Evolutionary conservation across 805 yeast species (phyloP), one percentile per base, ranked within the genome.

Genomic region (Komagataella populi): DNA sequence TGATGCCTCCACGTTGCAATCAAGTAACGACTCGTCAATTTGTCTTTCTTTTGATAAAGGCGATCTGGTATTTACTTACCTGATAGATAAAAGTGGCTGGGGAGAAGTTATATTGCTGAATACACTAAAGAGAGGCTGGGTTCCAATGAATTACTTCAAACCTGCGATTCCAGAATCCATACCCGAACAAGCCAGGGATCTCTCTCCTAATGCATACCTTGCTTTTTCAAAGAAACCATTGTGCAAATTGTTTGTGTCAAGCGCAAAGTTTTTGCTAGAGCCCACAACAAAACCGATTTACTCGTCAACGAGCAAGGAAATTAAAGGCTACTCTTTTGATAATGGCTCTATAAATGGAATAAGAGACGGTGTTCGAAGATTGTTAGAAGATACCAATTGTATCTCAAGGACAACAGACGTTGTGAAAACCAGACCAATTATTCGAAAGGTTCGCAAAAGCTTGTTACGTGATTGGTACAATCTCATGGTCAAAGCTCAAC

Each of bases 1-100:
- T 50, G 65, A 62, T 51, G 58, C 69, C 4, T 49, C 74, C 0
- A 68, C 85, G 0, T 65, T 84, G 47, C 84, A 84, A 55, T 72
- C 82, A 8, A 75, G 74, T 48, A 77, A 81, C 23, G 91, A 84
- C 60, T 76, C 83, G 6, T 76, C 87, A 0, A 81, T 85, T 46
- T 86, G 95, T 62, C 69, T 86, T 6, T 81, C 89, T 0, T 86
- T 86, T 62, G 76, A 77, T 20, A 78, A 77, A 55, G 76, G 78
- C 55, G 93, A 84, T 57, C 67, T 83, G 49, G 90, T 87, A 0
- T 86, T 84, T 63, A 86, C 86, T 4, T 89, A 84, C 59, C 77
- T 85, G 6, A 77, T 84, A 20, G 93, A 85, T 62, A 83, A 82
- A 51, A 81, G 88, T 18, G 95, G 93, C 0, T 86, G 95, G 95